These are phyloP conservation scores for Thalassiosira delicatula DNA, from an alignment of 352 stramenopile genomes.

Conservation along the genomic window DNA sequence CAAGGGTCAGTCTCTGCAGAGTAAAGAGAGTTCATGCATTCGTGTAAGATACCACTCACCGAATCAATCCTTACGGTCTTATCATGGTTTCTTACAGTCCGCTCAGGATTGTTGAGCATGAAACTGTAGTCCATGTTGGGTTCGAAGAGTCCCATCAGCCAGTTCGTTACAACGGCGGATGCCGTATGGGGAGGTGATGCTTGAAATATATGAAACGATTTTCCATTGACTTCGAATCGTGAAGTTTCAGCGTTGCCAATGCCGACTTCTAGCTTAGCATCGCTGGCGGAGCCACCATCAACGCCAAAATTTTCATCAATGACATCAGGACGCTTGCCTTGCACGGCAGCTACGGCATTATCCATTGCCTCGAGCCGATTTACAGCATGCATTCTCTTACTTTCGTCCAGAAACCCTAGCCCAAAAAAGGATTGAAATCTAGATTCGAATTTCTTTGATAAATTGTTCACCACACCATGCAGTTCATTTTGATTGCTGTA, in stretches of 20 bases:
- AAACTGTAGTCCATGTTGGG: conserved; percentile 51
- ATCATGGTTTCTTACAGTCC: conserved; percentile 42
- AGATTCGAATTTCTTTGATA: conserved; percentile 39
- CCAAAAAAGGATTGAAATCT: conserved; percentile 36
- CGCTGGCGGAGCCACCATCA: not conserved
- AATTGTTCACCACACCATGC: conserved; percentile 40
- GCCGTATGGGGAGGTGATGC: conserved; percentile 30
- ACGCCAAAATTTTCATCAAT: conserved; percentile 6
- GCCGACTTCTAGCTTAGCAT: not conserved
- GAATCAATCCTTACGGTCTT: conserved; percentile 38
- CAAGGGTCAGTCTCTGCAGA: not conserved
- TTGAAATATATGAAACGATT: conserved; percentile 58
- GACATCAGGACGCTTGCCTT: not conserved
- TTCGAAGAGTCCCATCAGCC: conserved; percentile 59
- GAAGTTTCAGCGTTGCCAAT: not conserved
- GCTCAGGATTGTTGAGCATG: conserved; percentile 45
- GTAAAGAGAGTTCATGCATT: not conserved
- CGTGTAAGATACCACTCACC: conserved; percentile 11
- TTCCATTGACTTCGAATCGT: conserved; percentile 34
- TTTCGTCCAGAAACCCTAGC: conserved; percentile 21
- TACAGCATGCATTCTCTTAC: conserved; percentile 13
- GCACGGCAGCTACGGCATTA: conserved; percentile 13
- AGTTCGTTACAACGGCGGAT: conserved; percentile 42
- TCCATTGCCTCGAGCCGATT: conserved; percentile 36
- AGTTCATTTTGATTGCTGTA: conserved; percentile 50